A percentile compares a stretch with the other conserved stretches of the same genome.
Evolutionary conservation across 805 yeast genomes (phyloP).

Genomic region (Metschnikowia amazonensis): DNA sequence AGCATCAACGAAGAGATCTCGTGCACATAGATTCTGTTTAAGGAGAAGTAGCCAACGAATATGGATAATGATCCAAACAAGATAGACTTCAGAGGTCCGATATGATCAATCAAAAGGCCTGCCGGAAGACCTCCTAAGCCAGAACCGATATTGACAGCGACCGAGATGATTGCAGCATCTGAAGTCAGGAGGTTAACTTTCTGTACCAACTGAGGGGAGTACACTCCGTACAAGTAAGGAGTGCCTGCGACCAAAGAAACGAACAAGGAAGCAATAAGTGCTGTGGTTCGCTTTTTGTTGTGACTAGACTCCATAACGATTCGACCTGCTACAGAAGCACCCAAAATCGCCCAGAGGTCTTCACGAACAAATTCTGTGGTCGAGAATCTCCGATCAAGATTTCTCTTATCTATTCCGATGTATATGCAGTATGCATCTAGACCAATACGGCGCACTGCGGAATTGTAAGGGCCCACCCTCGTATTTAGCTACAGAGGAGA

Average conservation of each 20-base stretch:
- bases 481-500: not conserved
- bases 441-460: not conserved
- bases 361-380: not conserved
- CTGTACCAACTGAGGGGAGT: constrained; percentile 65
- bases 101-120: constrained; percentile 61
- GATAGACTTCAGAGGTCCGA: constrained; percentile 54
- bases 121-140: constrained; percentile 69
- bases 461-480: not conserved
- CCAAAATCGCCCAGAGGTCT: not conserved
- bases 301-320: not conserved
- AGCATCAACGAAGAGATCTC: constrained; percentile 36
- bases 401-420: constrained; percentile 1
- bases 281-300: constrained; percentile 8
- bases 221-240: constrained; percentile 70
- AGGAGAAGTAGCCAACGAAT: constrained; percentile 50
- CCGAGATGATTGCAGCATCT: constrained; percentile 61
- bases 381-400: not conserved
- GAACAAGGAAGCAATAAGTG: constrained; percentile 34
- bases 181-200: constrained; percentile 55
- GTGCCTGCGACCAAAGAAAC: constrained; percentile 71
- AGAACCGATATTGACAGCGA: constrained; percentile 56
- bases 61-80: constrained; percentile 53
- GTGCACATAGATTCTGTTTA: constrained; percentile 45
- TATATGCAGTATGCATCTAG: not conserved
- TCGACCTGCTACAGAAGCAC: not conserved